Base-by-base conservation (phyloP, 1,284 basidiomycete species). In the Phellinidium pouzarii region DNA sequence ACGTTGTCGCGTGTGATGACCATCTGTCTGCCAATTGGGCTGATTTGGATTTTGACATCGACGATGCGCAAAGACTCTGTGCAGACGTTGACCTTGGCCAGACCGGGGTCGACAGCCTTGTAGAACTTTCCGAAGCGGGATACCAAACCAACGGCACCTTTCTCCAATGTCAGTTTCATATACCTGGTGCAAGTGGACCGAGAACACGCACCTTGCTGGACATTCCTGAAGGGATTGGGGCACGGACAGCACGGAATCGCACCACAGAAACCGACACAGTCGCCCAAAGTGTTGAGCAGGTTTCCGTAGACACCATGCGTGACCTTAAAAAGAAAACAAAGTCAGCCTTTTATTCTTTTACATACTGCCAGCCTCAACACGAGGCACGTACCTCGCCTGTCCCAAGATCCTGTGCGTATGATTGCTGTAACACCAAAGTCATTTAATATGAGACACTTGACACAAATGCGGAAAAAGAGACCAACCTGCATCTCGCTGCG, bases 31-130 rank as follows among this genome's bases (percentile, higher is more conserved):
- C 91, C 91, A 59, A 96, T 94, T 5, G 85, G 71, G 57, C 82
- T 87, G 59, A 95, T 90, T 66, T 94, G 91, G 59, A 97, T 94
- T 70, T 94, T 94, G 67, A 98, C 94, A 62, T 96, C 91, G 56
- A 94, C 92, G 46, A 88, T 68, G 52, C 83, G 80, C 38, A 94
- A 76, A 1, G 77, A 76, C 67, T 97, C 94, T 6, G 89, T 89
- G 75, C 92, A 95, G 53, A 94, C 89, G 65, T 98, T 97, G 67
- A 97, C 84, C 62, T 91, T 82, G 49, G 88, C 85, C 20, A 97
- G 78, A 60, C 94, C 94, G 0, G 94, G 94, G 66, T 97, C 94
- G 59, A 95, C 93, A 4, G 88, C 84, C 67, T 88, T 90, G 81
- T 94, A 94, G 77, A 95, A 96, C 66, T 94, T 80, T 54, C 94